Percentiles rank a stretch among this genome's conserved stretches.
These are phyloP conservation scores for Candida piceae DNA, from an alignment of 805 yeast genomes.

Conservation along the genomic window DNA sequence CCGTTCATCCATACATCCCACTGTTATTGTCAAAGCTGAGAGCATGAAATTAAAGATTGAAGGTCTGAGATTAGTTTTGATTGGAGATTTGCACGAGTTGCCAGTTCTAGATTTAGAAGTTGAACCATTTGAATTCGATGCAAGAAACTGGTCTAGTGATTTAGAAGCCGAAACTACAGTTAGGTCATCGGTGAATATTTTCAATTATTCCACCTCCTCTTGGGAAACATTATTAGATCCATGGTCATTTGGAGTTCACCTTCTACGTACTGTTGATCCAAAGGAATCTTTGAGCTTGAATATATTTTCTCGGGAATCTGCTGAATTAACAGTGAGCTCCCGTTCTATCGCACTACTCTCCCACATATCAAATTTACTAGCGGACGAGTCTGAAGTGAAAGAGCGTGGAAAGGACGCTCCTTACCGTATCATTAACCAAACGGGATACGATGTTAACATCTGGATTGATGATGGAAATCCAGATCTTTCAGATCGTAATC, in stretches of 20 bases:
- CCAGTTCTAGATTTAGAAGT: constrained; percentile 79
- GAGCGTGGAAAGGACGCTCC: constrained; percentile 81
- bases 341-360: constrained; percentile 74
- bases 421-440: constrained; percentile 72
- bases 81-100: constrained; percentile 87
- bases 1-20: constrained; percentile 18
- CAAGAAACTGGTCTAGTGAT: constrained; percentile 84
- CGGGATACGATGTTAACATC: constrained; percentile 75
- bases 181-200: constrained; percentile 66
- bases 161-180: constrained; percentile 63
- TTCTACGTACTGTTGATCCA: constrained; percentile 44
- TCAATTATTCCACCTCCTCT: constrained; percentile 81
- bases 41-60: constrained; percentile 59
- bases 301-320: constrained; percentile 66
- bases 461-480: constrained; percentile 59
- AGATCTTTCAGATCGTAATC: constrained; percentile 20
- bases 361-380: constrained; percentile 56
- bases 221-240: constrained; percentile 96
- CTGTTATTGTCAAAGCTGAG: constrained; percentile 60
- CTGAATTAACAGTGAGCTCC: constrained; percentile 78
- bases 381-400: constrained; percentile 48
- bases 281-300: constrained; percentile 53
- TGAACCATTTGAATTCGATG: constrained; percentile 61
- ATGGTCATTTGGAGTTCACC: constrained; percentile 73
- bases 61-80: constrained; percentile 74